Conservation (phyloP, 345 rosid genomes). For the Lenwebbia sp. region DNA sequence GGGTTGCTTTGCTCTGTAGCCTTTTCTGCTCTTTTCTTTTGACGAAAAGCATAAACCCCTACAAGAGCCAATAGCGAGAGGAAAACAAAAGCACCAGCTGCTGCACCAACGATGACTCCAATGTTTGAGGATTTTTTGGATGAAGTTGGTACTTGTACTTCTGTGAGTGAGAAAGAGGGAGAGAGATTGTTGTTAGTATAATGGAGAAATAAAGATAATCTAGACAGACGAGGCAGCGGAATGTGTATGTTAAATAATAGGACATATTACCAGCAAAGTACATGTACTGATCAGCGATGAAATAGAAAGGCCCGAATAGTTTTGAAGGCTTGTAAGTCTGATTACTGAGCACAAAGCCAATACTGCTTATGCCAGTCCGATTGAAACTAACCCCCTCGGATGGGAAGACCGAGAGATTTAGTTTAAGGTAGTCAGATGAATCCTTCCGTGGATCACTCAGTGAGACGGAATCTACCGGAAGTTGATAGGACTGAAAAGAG, state of each 20-base stretch:
- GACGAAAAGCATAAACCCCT: conserved; percentile 57
- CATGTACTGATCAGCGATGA: conserved; percentile 18
- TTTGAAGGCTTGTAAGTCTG: conserved; percentile 54
- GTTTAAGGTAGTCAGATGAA: conserved; percentile 20
- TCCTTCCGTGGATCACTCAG: conserved; percentile 52
- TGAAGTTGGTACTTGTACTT: conserved; percentile 2
- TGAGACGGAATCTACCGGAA: conserved; percentile 55
- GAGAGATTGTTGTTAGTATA: neutral
- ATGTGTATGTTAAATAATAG: neutral
- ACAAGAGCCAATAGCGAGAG: conserved; percentile 42
- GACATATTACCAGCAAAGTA: conserved; percentile 38
- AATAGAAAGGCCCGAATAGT: conserved; percentile 51
- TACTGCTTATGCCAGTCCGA: conserved; percentile 15
- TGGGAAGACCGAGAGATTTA: conserved; percentile 51
- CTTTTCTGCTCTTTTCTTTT: conserved; percentile 62
- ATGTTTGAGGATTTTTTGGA: conserved; percentile 29
- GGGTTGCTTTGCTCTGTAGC: conserved; percentile 54
- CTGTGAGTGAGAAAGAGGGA: neutral
- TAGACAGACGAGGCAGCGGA: neutral
- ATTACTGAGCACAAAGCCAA: conserved; percentile 51
- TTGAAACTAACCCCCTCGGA: conserved; percentile 32
- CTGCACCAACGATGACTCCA: conserved; percentile 58
- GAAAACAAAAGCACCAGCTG: conserved; percentile 43
- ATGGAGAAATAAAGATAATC: neutral
- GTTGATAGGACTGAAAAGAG: conserved; percentile 12